Base-by-base conservation (phyloP, 2,329 filamentous ascomycete genomes). In the Diplocarpon mali region DNA sequence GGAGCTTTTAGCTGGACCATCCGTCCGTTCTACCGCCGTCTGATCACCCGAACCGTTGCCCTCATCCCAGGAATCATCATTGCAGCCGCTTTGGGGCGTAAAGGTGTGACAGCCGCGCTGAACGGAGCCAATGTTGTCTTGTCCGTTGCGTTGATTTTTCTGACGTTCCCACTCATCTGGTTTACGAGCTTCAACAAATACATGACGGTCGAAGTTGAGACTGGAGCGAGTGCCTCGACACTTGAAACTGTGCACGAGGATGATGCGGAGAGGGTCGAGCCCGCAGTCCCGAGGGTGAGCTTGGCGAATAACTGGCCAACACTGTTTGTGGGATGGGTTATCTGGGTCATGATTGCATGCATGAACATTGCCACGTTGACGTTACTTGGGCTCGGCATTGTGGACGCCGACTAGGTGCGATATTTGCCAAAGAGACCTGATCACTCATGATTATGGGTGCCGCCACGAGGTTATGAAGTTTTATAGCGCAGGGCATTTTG, bases 21-120 rank as follows among this genome's bases (percentile, higher is more conserved):
- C 32, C 71, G 71, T 50, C 86, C 86, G 0, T 93, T 86, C 84
- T 58, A 88, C 10, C 80, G 86, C 1, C 74, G 87, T 8, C 70
- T 93, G 5, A 62, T 89, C 38, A 93, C 86, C 0, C 75, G 86
- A 12, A 75, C 71, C 35, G 84, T 93, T 60, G 85, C 82, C 57
- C 86, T 93, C 61, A 78, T 80, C 1, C 87, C 87, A 0, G 80
- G 75, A 46, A 85, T 93, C 62, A 77, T 90, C 57, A 85, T 93
- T 47, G 86, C 86, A 0, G 86, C 73, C 0, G 80, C 83, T 0
- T 76, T 87, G 0, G 87, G 86, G 0, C 73, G 75, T 20, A 61
- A 75, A 0, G 85, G 85, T 0, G 67, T 93, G 3, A 76, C 78
- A 35, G 70, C 71, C 9, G 83, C 86, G 0, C 67, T 93, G 24